Conservation (phyloP, 257 asterid genomes). For the Solanum sparsipilum region DNA sequence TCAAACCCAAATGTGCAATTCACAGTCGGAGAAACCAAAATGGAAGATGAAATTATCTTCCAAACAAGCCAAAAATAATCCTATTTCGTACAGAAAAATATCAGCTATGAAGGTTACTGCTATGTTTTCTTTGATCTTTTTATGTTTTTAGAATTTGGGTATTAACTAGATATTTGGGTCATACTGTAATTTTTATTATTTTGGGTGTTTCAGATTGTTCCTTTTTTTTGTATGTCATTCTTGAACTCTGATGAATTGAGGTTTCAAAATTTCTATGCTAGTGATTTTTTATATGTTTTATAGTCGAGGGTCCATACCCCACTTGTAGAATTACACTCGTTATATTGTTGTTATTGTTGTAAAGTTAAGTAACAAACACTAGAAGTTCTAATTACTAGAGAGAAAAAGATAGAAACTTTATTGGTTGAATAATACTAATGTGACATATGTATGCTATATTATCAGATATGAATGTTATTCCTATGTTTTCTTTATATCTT, state of each 20-base stretch:
- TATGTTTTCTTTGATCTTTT: neutral
- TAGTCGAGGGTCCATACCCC: neutral
- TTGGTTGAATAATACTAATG: neutral
- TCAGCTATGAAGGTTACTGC: neutral
- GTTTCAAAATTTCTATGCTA: neutral
- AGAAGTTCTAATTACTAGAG: neutral
- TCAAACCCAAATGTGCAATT: neutral
- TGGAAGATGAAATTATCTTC: neutral
- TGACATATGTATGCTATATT: neutral
- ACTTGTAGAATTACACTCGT: too few species aligned
- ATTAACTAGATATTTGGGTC: neutral
- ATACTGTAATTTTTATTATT: neutral
- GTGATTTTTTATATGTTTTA: neutral
- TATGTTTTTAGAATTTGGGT: neutral
- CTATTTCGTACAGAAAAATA: neutral
- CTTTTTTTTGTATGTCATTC: neutral
- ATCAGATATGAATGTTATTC: neutral
- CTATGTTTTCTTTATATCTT: neutral
- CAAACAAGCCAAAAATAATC: neutral
- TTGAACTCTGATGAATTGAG: neutral
- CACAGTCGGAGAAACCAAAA: neutral
- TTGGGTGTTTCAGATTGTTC: neutral
- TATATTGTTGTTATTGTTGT: neutral
- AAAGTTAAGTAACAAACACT: neutral
- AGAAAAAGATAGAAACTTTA: neutral